Conservation (phyloP, 1,284 basidiomycete genomes). For the Gomphus bonarii region DNA sequence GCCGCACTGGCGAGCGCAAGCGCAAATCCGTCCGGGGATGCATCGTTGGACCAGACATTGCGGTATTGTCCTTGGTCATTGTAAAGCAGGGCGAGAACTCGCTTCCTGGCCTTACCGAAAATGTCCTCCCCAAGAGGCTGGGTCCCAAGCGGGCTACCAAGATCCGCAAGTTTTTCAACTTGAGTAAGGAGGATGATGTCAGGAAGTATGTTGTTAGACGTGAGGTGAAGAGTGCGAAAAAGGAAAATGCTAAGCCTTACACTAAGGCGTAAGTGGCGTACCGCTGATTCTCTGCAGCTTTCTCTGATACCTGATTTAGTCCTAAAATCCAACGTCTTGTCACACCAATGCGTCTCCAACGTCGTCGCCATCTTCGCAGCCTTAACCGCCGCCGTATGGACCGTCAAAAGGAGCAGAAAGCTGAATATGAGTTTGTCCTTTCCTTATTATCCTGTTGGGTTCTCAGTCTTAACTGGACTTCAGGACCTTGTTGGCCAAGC, state of each 20-base stretch:
- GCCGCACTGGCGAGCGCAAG: constrained; percentile 92
- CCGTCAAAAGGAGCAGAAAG: constrained; percentile 89
- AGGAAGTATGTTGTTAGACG: constrained; percentile 93
- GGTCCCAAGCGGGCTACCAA: constrained; percentile 93
- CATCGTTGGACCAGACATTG: constrained; percentile 95
- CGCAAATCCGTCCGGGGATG: constrained; percentile 98
- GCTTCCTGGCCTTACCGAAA: constrained; percentile 89
- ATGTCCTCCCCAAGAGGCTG: constrained; percentile 88
- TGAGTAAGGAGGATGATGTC: constrained; percentile 97
- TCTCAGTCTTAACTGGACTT: constrained; percentile 4
- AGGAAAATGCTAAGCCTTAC: constrained; percentile 90
- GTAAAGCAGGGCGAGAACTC: constrained; percentile 96
- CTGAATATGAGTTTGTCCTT: constrained; percentile 72
- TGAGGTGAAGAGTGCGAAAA: constrained; percentile 86
- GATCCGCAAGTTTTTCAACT: constrained; percentile 97
- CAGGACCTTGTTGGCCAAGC: constrained; percentile 78
- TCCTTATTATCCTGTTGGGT: neutral
- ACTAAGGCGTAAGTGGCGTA: constrained; percentile 81
- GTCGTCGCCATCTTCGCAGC: constrained; percentile 86
- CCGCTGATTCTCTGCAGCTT: neutral
- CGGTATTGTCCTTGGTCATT: constrained; percentile 88
- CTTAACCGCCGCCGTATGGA: constrained; percentile 87
- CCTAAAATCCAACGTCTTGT: constrained; percentile 89
- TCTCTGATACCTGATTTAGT: constrained; percentile 25
- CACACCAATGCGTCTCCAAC: constrained; percentile 91